Conservation (phyloP, 2,329 filamentous ascomycete species). For the Emericellopsis cladophorae region DNA sequence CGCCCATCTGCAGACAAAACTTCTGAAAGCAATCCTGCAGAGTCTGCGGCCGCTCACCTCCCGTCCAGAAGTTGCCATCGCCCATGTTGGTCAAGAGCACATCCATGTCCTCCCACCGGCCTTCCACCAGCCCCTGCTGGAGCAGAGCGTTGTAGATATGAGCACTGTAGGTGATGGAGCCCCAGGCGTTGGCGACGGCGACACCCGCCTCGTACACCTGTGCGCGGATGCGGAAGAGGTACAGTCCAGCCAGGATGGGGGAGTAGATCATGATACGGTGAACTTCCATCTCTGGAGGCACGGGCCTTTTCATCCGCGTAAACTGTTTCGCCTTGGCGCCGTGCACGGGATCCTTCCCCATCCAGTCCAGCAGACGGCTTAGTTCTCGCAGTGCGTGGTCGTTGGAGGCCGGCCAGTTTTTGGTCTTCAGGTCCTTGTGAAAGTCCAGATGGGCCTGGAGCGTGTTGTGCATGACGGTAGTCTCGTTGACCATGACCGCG, state of each 20-base stretch:
- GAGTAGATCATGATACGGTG: conserved; percentile 19
- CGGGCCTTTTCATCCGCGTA: neutral
- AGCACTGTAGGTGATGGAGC: conserved; percentile 18
- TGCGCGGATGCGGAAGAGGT: conserved; percentile 19
- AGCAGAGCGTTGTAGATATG: conserved; percentile 28
- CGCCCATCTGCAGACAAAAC: conserved; percentile 24
- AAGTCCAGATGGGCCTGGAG: conserved; percentile 15
- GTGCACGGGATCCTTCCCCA: neutral
- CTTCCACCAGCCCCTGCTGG: conserved; percentile 2
- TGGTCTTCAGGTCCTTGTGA: conserved; percentile 14
- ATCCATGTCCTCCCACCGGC: conserved; percentile 27
- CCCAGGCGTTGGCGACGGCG: conserved; percentile 21
- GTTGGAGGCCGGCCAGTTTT: conserved; percentile 14
- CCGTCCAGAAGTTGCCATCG: conserved; percentile 20
- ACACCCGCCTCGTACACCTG: conserved; percentile 18
- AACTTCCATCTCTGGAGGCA: neutral
- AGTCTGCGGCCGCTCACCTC: conserved; percentile 16
- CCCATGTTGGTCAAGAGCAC: conserved; percentile 14
- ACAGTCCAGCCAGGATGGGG: conserved; percentile 21
- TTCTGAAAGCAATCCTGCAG: conserved; percentile 20
- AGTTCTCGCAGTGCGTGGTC: conserved; percentile 5
- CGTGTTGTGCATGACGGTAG: conserved; percentile 4
- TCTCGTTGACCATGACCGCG: neutral
- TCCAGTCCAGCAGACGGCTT: neutral
- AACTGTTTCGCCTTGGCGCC: neutral